A percentile compares a stretch with the other conserved stretches of the same genome.
Conservation (phyloP, 202 grass and related monocot species). For the Sporobolus alterniflorus region DNA sequence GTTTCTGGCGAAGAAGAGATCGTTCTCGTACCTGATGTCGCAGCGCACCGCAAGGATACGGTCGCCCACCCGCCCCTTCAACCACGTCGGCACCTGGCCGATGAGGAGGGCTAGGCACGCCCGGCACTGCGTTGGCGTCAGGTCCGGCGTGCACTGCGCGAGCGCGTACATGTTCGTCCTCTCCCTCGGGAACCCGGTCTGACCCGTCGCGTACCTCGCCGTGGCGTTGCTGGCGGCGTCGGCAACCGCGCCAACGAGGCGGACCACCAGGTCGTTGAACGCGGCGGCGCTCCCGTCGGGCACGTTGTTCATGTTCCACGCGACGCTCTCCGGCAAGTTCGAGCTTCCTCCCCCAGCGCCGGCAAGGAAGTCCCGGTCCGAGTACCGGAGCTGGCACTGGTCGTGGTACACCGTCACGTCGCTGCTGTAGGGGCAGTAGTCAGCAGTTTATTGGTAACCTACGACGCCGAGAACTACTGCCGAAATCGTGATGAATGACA, state of each 20-base stretch:
- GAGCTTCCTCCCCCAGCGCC: not conserved
- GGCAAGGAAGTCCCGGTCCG: constrained; percentile 50
- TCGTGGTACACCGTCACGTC: constrained; percentile 57
- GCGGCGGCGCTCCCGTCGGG: not conserved
- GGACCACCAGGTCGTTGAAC: constrained; percentile 39
- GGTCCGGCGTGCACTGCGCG: constrained; percentile 56
- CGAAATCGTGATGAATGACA: too few relatives aligned
- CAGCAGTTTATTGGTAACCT: too few relatives aligned
- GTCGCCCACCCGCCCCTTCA: constrained; percentile 43
- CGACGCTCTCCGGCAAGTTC: constrained; percentile 25
- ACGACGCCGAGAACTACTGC: too few relatives aligned
- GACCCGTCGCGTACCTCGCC: constrained; percentile 48
- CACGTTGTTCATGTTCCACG: constrained; percentile 50
- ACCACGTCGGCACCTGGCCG: constrained; percentile 26
- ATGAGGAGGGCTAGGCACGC: constrained; percentile 37
- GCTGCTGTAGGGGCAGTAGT: constrained; percentile 21
- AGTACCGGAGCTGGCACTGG: constrained; percentile 63
- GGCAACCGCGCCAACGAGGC: constrained; percentile 34
- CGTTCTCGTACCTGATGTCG: constrained; percentile 64
- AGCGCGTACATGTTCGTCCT: constrained; percentile 43
- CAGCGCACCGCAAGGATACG: constrained; percentile 67
- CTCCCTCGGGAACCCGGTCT: constrained; percentile 40
- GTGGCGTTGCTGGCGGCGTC: constrained; percentile 34
- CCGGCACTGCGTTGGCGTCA: not conserved
- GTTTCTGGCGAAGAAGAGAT: constrained; percentile 38